A percentile compares a stretch with the other conserved stretches of the same genome.
Conservation (phyloP, 331 rosid genomes). For the Prunus yedoensis region DNA sequence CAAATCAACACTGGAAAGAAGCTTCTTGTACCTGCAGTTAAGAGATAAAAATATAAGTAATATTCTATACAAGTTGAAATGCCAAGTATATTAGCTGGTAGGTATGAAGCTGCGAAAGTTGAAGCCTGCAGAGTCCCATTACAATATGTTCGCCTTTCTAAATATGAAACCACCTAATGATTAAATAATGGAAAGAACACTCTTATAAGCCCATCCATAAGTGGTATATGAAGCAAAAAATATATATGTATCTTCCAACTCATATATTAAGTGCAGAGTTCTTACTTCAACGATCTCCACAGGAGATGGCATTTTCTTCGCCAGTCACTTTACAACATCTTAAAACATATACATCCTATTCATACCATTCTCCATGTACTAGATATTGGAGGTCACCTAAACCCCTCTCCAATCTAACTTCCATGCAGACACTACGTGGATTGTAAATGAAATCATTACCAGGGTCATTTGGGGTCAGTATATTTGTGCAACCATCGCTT, state of each 20-base stretch:
- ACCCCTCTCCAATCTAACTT: background rate
- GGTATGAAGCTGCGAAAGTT: background rate
- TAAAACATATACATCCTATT: background rate
- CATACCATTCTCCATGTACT: background rate
- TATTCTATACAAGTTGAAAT: background rate
- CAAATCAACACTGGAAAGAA: slow-evolving; percentile 84
- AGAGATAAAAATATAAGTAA: slow-evolving; percentile 19
- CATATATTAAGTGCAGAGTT: background rate
- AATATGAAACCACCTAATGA: background rate
- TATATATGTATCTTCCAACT: background rate
- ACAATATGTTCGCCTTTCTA: background rate
- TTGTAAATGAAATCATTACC: background rate
- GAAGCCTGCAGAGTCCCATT: background rate
- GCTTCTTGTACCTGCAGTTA: slow-evolving; percentile 79
- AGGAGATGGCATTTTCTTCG: background rate
- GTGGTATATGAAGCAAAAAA: background rate
- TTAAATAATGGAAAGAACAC: background rate
- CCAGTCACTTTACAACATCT: background rate
- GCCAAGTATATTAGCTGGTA: background rate
- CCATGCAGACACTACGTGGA: background rate
- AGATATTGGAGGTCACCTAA: background rate
- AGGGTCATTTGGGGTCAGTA: background rate
- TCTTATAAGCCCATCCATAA: background rate
- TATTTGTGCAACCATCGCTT: background rate
- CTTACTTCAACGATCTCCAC: background rate